A percentile compares a stretch with the other conserved stretches of the same genome.
Evolutionary conservation across 306 rosid genomes (phyloP).

Genomic region (Corylus americana): DNA sequence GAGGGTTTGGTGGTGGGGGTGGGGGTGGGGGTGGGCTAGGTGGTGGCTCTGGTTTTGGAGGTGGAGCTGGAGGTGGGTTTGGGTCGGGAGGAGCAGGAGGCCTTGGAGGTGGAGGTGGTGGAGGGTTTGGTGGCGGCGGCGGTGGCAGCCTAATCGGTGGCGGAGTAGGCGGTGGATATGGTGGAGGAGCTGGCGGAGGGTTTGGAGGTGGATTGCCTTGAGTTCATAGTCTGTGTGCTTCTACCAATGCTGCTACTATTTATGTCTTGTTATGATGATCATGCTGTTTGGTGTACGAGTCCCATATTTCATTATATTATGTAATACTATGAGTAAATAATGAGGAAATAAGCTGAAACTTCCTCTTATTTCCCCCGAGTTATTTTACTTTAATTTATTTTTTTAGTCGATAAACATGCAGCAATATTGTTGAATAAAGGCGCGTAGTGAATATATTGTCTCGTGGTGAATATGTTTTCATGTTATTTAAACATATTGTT

Average conservation of each 20-base stretch:
- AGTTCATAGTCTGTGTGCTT: background rate
- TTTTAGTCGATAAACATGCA: background rate
- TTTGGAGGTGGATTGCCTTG: conserved; percentile 12
- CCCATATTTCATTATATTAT: background rate
- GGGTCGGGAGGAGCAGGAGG: conserved; percentile 27
- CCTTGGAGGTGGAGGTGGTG: conserved; percentile 11
- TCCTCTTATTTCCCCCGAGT: background rate
- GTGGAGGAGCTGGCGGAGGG: conserved; percentile 27
- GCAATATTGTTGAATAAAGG: background rate
- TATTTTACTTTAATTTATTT: background rate
- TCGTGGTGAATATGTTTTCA: too few relatives aligned
- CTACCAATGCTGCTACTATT: background rate
- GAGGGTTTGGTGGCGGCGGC: conserved; percentile 30
- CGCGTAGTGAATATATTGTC: too few relatives aligned
- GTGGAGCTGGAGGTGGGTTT: conserved; percentile 28
- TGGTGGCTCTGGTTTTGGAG: conserved; percentile 43
- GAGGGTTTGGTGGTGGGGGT: conserved; percentile 28
- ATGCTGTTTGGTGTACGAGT: background rate
- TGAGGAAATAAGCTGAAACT: background rate
- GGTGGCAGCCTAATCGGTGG: background rate
- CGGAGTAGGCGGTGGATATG: background rate
- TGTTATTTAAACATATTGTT: too few relatives aligned
- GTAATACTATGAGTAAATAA: background rate
- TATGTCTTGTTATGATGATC: background rate
- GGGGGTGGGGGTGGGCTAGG: conserved; percentile 27